Percentiles rank a stretch among this genome's conserved stretches.
Evolutionary conservation across 164 flowering plant species (phyloP).

Genomic region (Umbellularia californica): DNA sequence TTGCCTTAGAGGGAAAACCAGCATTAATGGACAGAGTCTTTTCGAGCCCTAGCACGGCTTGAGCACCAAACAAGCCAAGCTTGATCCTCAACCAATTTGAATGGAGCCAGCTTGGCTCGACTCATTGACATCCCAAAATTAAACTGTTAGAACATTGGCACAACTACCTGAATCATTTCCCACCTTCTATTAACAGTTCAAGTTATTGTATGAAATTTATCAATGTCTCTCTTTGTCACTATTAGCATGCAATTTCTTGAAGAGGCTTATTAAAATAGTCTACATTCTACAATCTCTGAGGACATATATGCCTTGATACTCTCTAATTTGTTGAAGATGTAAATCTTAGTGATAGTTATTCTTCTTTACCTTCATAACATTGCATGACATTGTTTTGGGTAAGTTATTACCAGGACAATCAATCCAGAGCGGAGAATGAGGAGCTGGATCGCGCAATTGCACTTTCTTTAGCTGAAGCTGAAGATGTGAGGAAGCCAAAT

Average conservation of each 20-base stretch:
- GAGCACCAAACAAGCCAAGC: neutral
- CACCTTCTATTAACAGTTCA: no score
- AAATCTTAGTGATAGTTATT: neutral
- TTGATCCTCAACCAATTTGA: neutral
- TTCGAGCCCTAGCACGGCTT: no score
- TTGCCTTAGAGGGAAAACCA: no score
- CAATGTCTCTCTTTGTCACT: neutral
- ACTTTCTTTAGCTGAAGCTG: slow-evolving; percentile 70
- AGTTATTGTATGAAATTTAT: neutral
- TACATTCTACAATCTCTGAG: no score
- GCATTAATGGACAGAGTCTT: neutral
- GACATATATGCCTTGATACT: no score
- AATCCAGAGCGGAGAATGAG: slow-evolving; percentile 24
- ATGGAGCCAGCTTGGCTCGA: neutral
- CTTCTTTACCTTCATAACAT: neutral
- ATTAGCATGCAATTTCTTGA: neutral
- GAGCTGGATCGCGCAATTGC: slow-evolving; percentile 45
- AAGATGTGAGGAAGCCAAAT: slow-evolving; percentile 51
- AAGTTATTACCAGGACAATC: slow-evolving; percentile 19
- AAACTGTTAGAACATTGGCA: neutral
- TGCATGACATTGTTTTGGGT: slow-evolving; percentile 2
- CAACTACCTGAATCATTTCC: neutral
- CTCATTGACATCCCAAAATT: neutral
- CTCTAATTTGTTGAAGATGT: no score
- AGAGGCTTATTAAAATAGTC: no score